Percentiles rank a stretch among this genome's conserved stretches.
Conservation (phyloP, 2,329 filamentous ascomycete genomes). For the Fusarium sp. region DNA sequence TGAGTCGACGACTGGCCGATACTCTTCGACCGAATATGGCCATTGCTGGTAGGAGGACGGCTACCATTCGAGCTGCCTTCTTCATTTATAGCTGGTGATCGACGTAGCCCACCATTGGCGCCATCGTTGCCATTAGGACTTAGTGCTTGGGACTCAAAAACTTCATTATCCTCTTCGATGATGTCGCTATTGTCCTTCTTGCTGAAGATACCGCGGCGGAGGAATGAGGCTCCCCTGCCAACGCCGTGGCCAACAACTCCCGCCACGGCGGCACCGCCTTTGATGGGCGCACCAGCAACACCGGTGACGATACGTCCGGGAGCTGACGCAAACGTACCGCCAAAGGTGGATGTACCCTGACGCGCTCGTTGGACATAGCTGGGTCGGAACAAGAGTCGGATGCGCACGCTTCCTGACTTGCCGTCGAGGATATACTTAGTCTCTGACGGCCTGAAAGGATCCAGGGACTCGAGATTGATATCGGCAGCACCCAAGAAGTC, state of each 20-base stretch:
- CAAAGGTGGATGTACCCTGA: conserved; percentile 93
- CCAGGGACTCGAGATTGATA: conserved; percentile 82
- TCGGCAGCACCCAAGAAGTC: conserved; percentile 84
- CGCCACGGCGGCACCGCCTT: conserved; percentile 84
- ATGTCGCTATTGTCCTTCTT: conserved; percentile 73
- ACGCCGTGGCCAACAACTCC: conserved; percentile 80
- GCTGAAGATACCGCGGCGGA: conserved; percentile 84
- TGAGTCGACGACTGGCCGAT: conserved; percentile 73
- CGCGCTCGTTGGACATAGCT: conserved; percentile 88
- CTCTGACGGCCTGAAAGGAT: conserved; percentile 86
- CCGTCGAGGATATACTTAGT: conserved; percentile 82
- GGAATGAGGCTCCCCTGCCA: conserved; percentile 88
- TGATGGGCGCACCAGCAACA: conserved; percentile 89
- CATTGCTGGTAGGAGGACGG: conserved; percentile 45
- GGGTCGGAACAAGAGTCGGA: conserved; percentile 92
- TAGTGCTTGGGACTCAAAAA: conserved; percentile 54
- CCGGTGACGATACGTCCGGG: conserved; percentile 89
- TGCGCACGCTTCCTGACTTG: conserved; percentile 83
- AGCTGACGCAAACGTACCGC: conserved; percentile 84
- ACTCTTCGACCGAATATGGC: conserved; percentile 67
- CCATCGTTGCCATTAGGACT: conserved; percentile 52
- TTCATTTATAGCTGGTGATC: conserved; percentile 53
- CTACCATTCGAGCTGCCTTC: conserved; percentile 45
- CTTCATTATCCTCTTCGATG: conserved; percentile 59
- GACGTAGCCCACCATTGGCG: conserved; percentile 54